phyloP scores from a whole-genome alignment of 306 rosid species.

The Sechiopsis laciniata region DNA sequence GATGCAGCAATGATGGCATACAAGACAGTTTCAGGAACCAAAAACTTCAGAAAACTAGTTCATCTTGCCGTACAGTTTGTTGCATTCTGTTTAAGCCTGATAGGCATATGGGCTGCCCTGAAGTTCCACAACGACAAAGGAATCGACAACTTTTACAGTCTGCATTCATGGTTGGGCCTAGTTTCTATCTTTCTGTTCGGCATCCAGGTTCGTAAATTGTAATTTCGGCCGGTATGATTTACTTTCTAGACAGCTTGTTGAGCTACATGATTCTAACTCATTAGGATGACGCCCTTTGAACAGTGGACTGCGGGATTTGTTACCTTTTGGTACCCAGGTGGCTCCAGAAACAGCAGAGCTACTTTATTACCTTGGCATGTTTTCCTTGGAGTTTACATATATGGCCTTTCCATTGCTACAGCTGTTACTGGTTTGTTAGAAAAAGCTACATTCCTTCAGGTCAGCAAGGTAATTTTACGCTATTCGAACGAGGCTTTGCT shows the following conservation, averaged over 20 bases:
- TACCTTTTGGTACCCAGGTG: slow-evolving; percentile 93
- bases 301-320: slow-evolving; percentile 82
- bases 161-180: slow-evolving; percentile 95
- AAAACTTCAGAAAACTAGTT: slow-evolving; percentile 55
- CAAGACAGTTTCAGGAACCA: slow-evolving; percentile 83
- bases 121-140: slow-evolving; percentile 94
- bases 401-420: slow-evolving; percentile 72
- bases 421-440: slow-evolving; percentile 70
- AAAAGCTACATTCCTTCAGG: slow-evolving; percentile 82
- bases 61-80: slow-evolving; percentile 66
- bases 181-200: slow-evolving; percentile 65
- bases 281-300: neutral
- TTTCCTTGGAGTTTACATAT: slow-evolving; percentile 73
- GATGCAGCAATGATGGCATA: slow-evolving; percentile 87
- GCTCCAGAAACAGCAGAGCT: slow-evolving; percentile 60
- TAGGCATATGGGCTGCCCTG: slow-evolving; percentile 91
- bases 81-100: slow-evolving; percentile 61
- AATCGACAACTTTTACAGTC: slow-evolving; percentile 93
- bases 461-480: slow-evolving; percentile 58
- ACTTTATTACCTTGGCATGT: slow-evolving; percentile 80
- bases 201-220: slow-evolving; percentile 53
- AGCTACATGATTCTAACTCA: slow-evolving; percentile 15
- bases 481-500: slow-evolving; percentile 75
- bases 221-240: neutral
- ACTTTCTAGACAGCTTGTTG: neutral